Evolutionary conservation across 2,329 filamentous ascomycete species (phyloP), one percentile per base, ranked within the genome.

Genomic region (Hyphodiscus sp.): DNA sequence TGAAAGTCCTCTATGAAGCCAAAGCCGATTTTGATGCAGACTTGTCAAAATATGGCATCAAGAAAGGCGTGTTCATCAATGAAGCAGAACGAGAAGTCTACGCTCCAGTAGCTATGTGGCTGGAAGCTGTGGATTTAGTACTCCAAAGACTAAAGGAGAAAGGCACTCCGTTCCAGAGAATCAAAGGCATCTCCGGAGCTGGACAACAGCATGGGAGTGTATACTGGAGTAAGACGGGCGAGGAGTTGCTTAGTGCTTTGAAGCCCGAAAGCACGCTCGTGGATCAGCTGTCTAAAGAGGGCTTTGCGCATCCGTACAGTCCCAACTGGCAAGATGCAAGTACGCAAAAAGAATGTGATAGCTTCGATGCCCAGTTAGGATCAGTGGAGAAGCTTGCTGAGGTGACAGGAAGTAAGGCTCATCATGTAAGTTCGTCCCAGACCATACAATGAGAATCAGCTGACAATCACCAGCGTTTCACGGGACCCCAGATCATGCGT

Each of bases 261-360:
- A 77, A 89, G 60, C 67, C 78, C 2, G 71, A 71, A 19, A 80
- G 80, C 67, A 73, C 78, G 0, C 74, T 97, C 46, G 78, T 87
- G 48, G 83, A 87, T 56, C 91, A 95, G 73, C 74, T 97, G 23
- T 71, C 70, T 54, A 65, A 70, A 23, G 73, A 74, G 10, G 87
- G 86, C 0, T 89, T 97, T 67, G 87, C 91, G 16, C 87, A 95
- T 69, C 85, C 87, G 4, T 91, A 85, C 73, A 91, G 89, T 60
- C 94, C 94, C 8, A 99, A 97, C 70, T 99, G 94, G 94, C 94
- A 97, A 73, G 94, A 99, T 70, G 87, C 91, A 57, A 96, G 91
- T 72, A 97, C 94, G 1, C 91, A 96, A 73, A 78, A 78, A 61
- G 89, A 99, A 73, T 96, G 91, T 68, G 91, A 96, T 68, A 78